A percentile compares a stretch with the other conserved stretches of the same genome.
These are phyloP conservation scores for Akanthomyces uredinophilus DNA, from an alignment of 2,329 filamentous ascomycete species.

Conservation along the genomic window DNA sequence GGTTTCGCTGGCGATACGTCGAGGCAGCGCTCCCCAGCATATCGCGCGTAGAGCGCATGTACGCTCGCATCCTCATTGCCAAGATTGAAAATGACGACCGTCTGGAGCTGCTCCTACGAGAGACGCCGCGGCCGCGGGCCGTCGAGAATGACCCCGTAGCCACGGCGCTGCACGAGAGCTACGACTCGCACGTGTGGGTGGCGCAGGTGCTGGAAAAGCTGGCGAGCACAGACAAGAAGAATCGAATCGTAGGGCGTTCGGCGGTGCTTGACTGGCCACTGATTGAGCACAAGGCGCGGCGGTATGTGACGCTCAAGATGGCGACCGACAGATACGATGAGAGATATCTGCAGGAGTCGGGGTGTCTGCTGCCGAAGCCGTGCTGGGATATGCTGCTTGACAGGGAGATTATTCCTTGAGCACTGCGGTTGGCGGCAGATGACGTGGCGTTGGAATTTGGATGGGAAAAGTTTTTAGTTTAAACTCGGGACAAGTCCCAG, in stretches of 20 bases:
- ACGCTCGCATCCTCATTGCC: slow-evolving; percentile 11
- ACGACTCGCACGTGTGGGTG: slow-evolving; percentile 10
- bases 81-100: slow-evolving; percentile 11
- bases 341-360: background rate
- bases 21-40: slow-evolving; percentile 2
- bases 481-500: too few species aligned
- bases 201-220: slow-evolving; percentile 5
- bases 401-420: slow-evolving; percentile 2
- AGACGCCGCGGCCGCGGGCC: background rate
- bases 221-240: background rate
- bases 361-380: slow-evolving; percentile 8
- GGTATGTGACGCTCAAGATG: slow-evolving; percentile 7
- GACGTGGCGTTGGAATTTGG: background rate
- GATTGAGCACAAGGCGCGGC: slow-evolving; percentile 1
- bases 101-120: background rate
- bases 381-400: slow-evolving; percentile 11
- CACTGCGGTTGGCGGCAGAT: background rate
- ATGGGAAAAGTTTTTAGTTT: background rate
- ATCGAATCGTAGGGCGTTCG: slow-evolving; percentile 9
- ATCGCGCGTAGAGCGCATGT: background rate
- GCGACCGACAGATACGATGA: slow-evolving; percentile 10
- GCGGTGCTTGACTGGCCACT: slow-evolving; percentile 7
- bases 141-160: background rate
- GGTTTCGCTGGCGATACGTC: slow-evolving; percentile 1
- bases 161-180: background rate